phyloP scores from a whole-genome alignment of 164 flowering plant species.

The Magnolia changhungtana region DNA sequence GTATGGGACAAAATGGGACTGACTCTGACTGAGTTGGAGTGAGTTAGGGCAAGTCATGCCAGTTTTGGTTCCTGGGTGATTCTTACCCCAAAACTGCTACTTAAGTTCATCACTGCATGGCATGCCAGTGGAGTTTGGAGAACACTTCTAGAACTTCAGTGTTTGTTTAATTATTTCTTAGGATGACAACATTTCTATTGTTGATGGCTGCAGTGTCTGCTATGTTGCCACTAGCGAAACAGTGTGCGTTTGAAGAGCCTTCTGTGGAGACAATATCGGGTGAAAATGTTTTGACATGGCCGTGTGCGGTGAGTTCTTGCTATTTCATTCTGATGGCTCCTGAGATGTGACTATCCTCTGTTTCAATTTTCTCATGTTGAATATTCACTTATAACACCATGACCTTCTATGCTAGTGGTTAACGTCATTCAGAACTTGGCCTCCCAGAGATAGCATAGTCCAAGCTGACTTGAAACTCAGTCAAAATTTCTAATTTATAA shows the following conservation, averaged over 20 bases:
- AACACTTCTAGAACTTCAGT: not conserved
- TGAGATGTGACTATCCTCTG: not conserved
- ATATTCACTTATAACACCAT: not conserved
- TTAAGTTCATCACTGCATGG: not conserved
- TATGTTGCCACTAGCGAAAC: constrained; percentile 92
- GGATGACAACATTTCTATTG: not conserved
- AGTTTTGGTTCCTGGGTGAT: too few species aligned
- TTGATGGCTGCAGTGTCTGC: constrained; percentile 80
- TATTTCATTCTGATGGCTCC: not conserved
- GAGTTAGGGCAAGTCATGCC: too few species aligned
- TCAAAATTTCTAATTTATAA: too few species aligned
- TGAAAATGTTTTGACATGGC: constrained; percentile 96
- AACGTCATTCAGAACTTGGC: too few species aligned
- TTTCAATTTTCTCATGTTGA: not conserved
- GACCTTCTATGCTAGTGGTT: not conserved
- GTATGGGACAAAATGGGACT: too few species aligned
- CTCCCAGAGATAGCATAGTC: too few species aligned
- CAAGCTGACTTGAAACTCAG: too few species aligned
- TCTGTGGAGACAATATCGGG: constrained; percentile 85
- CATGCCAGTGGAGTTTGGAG: not conserved
- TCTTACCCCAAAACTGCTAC: too few species aligned
- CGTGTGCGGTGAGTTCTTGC: constrained; percentile 69
- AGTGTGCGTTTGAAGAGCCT: constrained; percentile 99
- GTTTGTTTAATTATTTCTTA: not conserved
- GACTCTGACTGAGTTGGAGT: too few species aligned